These are phyloP conservation scores for Trichoderma sp. DNA, from an alignment of 2,329 filamentous ascomycete genomes.

Conservation along the genomic window DNA sequence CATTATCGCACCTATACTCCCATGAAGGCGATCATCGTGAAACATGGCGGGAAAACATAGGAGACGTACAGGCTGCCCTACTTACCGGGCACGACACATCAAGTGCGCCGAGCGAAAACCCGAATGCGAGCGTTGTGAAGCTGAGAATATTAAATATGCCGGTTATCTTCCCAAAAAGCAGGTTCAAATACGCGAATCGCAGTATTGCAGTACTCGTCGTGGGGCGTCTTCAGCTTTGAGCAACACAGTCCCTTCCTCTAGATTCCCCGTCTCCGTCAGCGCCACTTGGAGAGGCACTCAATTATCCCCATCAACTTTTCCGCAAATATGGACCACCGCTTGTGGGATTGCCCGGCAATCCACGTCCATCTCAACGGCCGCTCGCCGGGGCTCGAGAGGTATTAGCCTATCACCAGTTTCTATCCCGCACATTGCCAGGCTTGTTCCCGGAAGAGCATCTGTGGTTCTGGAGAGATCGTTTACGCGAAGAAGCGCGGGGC, in stretches of 20 bases:
- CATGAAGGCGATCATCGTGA: not conserved
- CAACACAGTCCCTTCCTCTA: not conserved
- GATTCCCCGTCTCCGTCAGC: not conserved
- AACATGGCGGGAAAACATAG: not conserved
- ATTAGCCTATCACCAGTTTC: constrained; percentile 11
- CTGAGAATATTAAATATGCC: constrained; percentile 7
- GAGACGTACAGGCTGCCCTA: constrained; percentile 9
- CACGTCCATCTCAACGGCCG: not conserved
- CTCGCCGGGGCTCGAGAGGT: constrained; percentile 5
- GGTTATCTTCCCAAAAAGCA: constrained; percentile 8
- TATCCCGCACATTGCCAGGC: constrained; percentile 7
- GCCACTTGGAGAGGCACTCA: not conserved
- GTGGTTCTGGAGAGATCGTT: constrained; percentile 8
- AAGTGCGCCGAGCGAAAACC: constrained; percentile 15
- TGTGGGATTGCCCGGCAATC: constrained; percentile 11
- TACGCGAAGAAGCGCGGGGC: constrained; percentile 14
- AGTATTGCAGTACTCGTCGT: not conserved
- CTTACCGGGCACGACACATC: constrained; percentile 4
- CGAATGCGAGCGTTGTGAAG: constrained; percentile 7
- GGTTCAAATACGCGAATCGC: not conserved
- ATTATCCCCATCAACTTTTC: not conserved
- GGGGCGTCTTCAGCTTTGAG: not conserved
- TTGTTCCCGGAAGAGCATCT: not conserved
- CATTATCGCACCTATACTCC: not conserved
- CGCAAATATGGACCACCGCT: constrained; percentile 7